Conservation (phyloP, 2,329 filamentous ascomycete genomes). For the Colletotrichum chrysophilum region DNA sequence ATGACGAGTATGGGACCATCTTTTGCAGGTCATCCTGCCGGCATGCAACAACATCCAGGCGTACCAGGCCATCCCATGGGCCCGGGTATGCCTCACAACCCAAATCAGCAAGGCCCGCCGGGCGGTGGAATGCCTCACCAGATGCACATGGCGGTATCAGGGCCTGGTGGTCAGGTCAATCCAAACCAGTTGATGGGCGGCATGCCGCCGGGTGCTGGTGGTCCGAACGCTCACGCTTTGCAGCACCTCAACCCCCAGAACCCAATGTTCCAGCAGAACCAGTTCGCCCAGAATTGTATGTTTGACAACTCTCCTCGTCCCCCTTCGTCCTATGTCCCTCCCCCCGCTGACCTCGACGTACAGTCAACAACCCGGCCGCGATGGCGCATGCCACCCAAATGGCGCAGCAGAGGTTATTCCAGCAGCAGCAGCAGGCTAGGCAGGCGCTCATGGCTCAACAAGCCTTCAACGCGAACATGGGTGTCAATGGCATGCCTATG, state of each 20-base stretch:
- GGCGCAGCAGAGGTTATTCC: conserved; percentile 62
- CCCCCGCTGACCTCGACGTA: background rate
- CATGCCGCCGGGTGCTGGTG: conserved; percentile 72
- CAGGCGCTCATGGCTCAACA: conserved; percentile 62
- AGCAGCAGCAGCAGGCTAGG: conserved; percentile 57
- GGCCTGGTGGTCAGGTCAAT: conserved; percentile 74
- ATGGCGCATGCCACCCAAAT: conserved; percentile 47
- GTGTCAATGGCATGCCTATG: conserved; percentile 52
- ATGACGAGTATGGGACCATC: conserved; percentile 73
- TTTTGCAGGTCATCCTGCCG: conserved; percentile 71
- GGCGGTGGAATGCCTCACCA: conserved; percentile 71
- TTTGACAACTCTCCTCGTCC: background rate
- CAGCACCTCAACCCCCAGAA: conserved; percentile 72
- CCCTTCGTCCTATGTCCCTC: background rate
- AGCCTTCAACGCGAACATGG: conserved; percentile 54
- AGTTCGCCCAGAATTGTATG: conserved; percentile 32
- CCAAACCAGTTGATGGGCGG: conserved; percentile 76
- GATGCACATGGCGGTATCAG: conserved; percentile 75
- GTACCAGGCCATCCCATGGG: conserved; percentile 70
- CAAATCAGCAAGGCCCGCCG: conserved; percentile 72
- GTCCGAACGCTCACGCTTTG: conserved; percentile 71
- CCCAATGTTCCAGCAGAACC: conserved; percentile 63
- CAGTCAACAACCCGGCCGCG: conserved; percentile 41
- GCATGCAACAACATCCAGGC: conserved; percentile 74
- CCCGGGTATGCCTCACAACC: conserved; percentile 69